Base-by-base conservation (phyloP, 1,284 basidiomycete species). In the Puccinia hordei region DNA sequence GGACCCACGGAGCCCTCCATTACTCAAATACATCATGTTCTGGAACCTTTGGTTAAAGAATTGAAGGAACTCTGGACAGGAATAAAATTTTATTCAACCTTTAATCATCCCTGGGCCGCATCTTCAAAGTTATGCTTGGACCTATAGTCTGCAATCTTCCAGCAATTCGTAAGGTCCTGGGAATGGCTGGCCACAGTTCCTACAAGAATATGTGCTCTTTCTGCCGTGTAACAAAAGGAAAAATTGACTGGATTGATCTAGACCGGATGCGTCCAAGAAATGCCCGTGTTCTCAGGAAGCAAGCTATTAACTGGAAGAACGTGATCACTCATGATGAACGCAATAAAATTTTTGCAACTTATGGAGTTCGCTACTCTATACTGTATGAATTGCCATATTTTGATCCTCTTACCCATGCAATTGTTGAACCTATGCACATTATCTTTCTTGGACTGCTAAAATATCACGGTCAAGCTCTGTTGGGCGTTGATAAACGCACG, bases 1-100 rank as follows among this genome's bases (percentile, higher is more conserved):
- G 76, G 76, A 19, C 76, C 76, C 30, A 46, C 63, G 13, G 38
- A 78, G 44, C 76, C 76, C n/a, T 41, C 38, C 24, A 8, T 78
- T 4, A 30, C n/a, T 53, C 49, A 69, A 9, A 68, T 78, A 35
- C 71, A 79, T 22, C 83, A 85, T 41, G 83, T 85, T 59, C 59
- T 87, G 0, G 17, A 59, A n/a, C 85, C 84, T 1, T 57, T 87
- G 8, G 82, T 86, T 1, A 81, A 85, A 15, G 78, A 80, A 35
- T 15, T 71, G 0, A 51, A 51, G 27, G 49, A 55, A 33, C 49
- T 71, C 15, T 71, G 68, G 49, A 53, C 24, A 12, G 68, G 66
- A 6, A 12, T 46, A 4, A 46, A 49, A 33, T 68, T 78, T 51
- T 12, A 22, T 12, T 51, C 41, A 1, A 76, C 74, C 17, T 6